Evolutionary conservation across 805 yeast species (phyloP).

Genomic region (Starmerella ratchasimensis): DNA sequence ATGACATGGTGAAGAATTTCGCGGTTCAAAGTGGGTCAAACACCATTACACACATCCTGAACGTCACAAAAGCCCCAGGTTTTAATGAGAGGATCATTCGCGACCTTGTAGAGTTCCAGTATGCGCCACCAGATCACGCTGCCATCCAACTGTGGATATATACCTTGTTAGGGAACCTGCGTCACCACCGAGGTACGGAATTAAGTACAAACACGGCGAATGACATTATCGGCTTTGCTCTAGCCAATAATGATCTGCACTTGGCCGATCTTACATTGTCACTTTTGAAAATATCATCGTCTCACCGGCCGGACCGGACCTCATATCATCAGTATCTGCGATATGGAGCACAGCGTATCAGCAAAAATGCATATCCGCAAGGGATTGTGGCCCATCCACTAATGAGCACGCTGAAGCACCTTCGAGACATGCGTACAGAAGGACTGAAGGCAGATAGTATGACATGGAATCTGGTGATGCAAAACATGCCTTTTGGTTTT

Average conservation of each 20-base stretch:
- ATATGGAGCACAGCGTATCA: constrained; percentile 9
- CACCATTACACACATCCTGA: too few relatives aligned
- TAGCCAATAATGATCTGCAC: constrained; percentile 8
- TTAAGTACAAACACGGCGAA: constrained; percentile 6
- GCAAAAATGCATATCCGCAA: constrained; percentile 11
- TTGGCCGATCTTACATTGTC: constrained; percentile 8
- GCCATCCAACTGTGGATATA: constrained; percentile 2
- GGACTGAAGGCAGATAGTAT: constrained; percentile 8
- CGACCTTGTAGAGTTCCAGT: constrained; percentile 5
- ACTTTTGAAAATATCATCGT: constrained; percentile 3
- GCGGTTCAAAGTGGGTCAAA: too few relatives aligned
- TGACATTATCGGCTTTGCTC: constrained; percentile 12
- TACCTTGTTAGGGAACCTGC: constrained; percentile 5
- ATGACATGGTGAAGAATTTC: background rate
- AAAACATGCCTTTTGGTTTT: constrained; percentile 19
- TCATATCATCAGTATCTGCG: constrained; percentile 12
- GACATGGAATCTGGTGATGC: constrained; percentile 18
- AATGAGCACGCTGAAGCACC: constrained; percentile 3
- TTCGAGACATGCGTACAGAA: constrained; percentile 5
- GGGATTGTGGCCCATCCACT: constrained; percentile 12
- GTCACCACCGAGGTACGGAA: background rate
- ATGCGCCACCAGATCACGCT: constrained; percentile 4
- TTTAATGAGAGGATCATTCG: background rate
- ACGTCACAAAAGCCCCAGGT: too few relatives aligned
- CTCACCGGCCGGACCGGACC: constrained; percentile 4